These are phyloP conservation scores for Termitomyces sp. DNA, from an alignment of 768 basidiomycete genomes.

Conservation along the genomic window DNA sequence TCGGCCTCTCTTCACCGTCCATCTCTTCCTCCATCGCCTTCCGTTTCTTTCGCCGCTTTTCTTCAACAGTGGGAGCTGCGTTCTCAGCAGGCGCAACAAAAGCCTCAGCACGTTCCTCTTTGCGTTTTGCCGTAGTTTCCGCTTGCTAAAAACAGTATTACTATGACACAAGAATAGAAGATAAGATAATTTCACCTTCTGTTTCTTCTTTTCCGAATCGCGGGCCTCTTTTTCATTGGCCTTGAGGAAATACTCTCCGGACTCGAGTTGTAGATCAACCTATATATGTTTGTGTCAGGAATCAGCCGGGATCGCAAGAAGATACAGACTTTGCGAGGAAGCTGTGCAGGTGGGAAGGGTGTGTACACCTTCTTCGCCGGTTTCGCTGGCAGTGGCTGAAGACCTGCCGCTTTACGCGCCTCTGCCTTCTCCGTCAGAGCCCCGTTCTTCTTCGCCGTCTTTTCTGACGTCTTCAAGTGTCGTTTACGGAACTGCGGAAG, in stretches of 20 bases:
- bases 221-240: slow-evolving; percentile 76
- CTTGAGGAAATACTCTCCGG: slow-evolving; percentile 98
- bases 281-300: slow-evolving; percentile 19
- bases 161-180: neutral
- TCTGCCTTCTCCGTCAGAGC: slow-evolving; percentile 51
- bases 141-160: slow-evolving; percentile 55
- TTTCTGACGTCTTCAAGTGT: slow-evolving; percentile 90
- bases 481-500: slow-evolving; percentile 92
- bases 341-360: slow-evolving; percentile 96
- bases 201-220: slow-evolving; percentile 64
- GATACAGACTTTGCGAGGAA: slow-evolving; percentile 74
- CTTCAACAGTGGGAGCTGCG: slow-evolving; percentile 67
- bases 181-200: slow-evolving; percentile 49
- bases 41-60: slow-evolving; percentile 60
- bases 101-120: slow-evolving; percentile 77
- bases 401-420: slow-evolving; percentile 61
- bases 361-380: slow-evolving; percentile 88
- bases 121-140: slow-evolving; percentile 62
- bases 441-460: slow-evolving; percentile 88
- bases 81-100: slow-evolving; percentile 86
- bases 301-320: neutral
- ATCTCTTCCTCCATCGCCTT: slow-evolving; percentile 30
- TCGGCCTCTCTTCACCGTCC: slow-evolving; percentile 16
- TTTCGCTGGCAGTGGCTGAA: slow-evolving; percentile 44
- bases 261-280: slow-evolving; percentile 92